Evolutionary conservation across 176 grass and related monocot species (phyloP).

Genomic region (Puccinellia tenuiflora): DNA sequence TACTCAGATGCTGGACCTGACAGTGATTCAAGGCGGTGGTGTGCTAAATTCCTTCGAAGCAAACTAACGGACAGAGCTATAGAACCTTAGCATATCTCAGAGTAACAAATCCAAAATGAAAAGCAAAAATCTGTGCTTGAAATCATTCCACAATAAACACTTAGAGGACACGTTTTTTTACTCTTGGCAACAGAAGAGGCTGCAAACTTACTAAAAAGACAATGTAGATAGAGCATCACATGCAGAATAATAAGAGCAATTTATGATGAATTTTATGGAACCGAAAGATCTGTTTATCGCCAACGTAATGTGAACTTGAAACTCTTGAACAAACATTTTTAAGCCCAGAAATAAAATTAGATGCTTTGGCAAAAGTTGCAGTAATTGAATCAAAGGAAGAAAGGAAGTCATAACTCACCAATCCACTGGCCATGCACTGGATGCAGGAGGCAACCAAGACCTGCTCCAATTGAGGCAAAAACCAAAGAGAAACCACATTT

Average conservation of each 20-base stretch:
- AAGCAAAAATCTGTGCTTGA: not conserved
- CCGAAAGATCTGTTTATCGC: not conserved
- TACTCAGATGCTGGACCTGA: not conserved
- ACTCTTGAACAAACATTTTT: not conserved
- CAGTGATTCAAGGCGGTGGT: not conserved
- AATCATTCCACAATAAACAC: not conserved
- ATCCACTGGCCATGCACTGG: conserved; percentile 88
- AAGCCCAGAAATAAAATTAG: not conserved
- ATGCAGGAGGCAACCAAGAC: conserved; percentile 74
- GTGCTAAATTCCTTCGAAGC: not conserved
- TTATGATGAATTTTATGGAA: not conserved
- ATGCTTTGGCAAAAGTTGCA: not conserved
- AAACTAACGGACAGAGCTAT: not conserved
- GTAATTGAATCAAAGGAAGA: not conserved
- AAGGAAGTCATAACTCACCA: conserved; percentile 54
- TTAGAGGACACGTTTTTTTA: not conserved
- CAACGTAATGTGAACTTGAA: not conserved
- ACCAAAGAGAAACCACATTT: conserved; percentile 89
- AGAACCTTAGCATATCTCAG: not conserved
- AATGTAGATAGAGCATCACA: not conserved
- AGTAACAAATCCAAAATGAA: not conserved
- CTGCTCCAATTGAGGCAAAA: conserved; percentile 86
- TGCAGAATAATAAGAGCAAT: not conserved
- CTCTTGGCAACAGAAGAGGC: not conserved
- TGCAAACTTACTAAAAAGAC: not conserved